Evolutionary conservation across 352 stramenopile genomes (phyloP).

Genomic region (Pythium oligandrum): DNA sequence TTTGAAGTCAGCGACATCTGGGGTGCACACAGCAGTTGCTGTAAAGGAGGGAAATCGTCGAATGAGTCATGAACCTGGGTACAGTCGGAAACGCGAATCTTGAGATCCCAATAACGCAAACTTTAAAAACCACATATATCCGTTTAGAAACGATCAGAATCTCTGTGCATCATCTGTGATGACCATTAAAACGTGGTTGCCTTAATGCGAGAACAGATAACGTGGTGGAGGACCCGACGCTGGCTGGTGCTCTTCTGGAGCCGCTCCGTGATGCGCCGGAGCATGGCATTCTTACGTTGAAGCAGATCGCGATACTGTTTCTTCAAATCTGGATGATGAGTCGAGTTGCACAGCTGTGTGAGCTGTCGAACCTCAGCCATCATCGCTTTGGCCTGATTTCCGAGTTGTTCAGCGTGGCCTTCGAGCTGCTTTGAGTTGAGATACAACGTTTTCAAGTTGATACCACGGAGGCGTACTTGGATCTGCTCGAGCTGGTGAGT

Average conservation of each 20-base stretch:
- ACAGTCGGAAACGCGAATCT: too few species aligned
- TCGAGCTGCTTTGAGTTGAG: conserved; percentile 79
- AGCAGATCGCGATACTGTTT: conserved; percentile 62
- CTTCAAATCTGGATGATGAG: conserved; percentile 54
- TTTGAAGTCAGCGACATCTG: not conserved
- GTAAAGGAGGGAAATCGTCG: not conserved
- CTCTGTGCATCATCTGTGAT: not conserved
- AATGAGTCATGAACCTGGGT: too few species aligned
- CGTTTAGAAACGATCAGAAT: too few species aligned
- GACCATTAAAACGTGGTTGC: not conserved
- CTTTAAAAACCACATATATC: too few species aligned
- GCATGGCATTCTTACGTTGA: conserved; percentile 59
- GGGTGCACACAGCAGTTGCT: conserved; percentile 5
- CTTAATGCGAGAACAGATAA: conserved; percentile 47
- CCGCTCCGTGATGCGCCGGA: conserved; percentile 75
- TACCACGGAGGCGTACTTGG: conserved; percentile 62
- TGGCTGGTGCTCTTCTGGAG: conserved; percentile 78
- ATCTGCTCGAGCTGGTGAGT: conserved; percentile 66
- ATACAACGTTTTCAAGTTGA: conserved; percentile 68
- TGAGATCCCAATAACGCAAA: too few species aligned
- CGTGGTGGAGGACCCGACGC: conserved; percentile 74
- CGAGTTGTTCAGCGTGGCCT: conserved; percentile 70
- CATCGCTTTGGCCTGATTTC: conserved; percentile 71
- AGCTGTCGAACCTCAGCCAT: conserved; percentile 81
- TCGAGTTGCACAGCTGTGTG: conserved; percentile 68